A percentile compares a stretch with the other conserved stretches of the same genome.
phyloP scores from a whole-genome alignment of 2,329 filamentous ascomycete genomes.

The Corniculantispora saksenae region DNA sequence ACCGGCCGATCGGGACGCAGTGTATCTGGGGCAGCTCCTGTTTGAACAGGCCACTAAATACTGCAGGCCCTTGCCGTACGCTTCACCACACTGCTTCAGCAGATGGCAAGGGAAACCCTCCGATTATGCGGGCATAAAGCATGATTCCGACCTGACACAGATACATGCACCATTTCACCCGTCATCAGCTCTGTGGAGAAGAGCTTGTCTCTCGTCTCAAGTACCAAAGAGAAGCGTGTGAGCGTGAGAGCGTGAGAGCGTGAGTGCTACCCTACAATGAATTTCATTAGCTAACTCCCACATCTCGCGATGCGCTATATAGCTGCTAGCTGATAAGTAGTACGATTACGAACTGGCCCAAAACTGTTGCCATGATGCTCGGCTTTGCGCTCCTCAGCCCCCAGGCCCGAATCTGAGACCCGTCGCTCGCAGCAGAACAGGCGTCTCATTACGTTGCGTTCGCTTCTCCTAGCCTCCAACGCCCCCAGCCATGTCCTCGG shows the following conservation, averaged over 20 bases:
- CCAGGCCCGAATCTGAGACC: constrained; percentile 7
- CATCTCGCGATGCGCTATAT: neutral
- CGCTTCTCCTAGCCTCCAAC: no score
- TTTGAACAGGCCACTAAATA: neutral
- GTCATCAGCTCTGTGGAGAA: neutral
- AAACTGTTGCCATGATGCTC: neutral
- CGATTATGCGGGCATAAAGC: neutral
- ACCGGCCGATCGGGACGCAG: neutral
- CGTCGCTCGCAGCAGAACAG: neutral
- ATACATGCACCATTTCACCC: neutral
- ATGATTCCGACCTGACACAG: neutral
- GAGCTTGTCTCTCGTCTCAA: constrained; percentile 1
- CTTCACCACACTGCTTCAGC: neutral
- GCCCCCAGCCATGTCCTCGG: neutral
- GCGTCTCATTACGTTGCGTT: neutral
- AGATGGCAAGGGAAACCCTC: neutral
- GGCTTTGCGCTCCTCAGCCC: neutral
- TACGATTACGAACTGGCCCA: neutral
- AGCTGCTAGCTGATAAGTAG: neutral
- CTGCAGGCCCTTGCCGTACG: neutral
- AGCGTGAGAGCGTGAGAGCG: neutral
- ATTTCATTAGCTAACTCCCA: neutral
- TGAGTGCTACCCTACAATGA: neutral
- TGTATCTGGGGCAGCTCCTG: no score
- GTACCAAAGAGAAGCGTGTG: neutral